These are phyloP conservation scores for Pythium apleroticum DNA, from an alignment of 352 stramenopile genomes.

Conservation along the genomic window DNA sequence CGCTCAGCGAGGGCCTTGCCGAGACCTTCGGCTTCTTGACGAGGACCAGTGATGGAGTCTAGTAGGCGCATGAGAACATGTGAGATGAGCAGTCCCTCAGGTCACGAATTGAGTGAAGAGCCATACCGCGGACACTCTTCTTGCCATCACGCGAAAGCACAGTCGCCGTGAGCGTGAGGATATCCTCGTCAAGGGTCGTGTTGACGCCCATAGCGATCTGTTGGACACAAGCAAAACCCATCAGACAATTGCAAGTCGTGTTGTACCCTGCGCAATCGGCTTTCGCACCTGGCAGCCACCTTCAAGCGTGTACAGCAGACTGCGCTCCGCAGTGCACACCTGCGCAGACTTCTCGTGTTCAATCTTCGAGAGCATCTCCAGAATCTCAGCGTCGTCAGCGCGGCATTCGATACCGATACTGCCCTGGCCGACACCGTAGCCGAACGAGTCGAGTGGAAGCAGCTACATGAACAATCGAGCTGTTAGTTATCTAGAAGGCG, in stretches of 20 bases:
- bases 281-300: conserved; percentile 75
- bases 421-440: conserved; percentile 82
- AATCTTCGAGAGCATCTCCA: conserved; percentile 78
- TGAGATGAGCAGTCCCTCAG: neutral
- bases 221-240: neutral
- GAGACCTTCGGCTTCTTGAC: conserved; percentile 55
- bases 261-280: neutral
- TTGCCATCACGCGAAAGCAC: conserved; percentile 77
- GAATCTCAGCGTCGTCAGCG: conserved; percentile 61
- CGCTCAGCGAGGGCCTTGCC: conserved; percentile 62
- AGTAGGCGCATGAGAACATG: neutral
- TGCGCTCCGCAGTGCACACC: conserved; percentile 80
- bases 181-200: conserved; percentile 59
- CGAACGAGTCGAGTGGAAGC: conserved; percentile 66
- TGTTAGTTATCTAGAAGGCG: neutral
- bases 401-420: conserved; percentile 87
- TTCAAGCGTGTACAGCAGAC: conserved; percentile 78
- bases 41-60: conserved; percentile 55
- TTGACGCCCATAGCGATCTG: conserved; percentile 85
- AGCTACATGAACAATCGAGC: conserved; percentile 31
- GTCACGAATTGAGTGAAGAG: neutral
- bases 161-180: conserved; percentile 64
- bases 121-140: conserved; percentile 49
- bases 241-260: neutral
- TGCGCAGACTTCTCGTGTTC: conserved; percentile 76